Percentiles rank a stretch among this genome's conserved stretches.
Evolutionary conservation across 768 basidiomycete genomes (phyloP).

Genomic region (Nevesoporus exiguus): DNA sequence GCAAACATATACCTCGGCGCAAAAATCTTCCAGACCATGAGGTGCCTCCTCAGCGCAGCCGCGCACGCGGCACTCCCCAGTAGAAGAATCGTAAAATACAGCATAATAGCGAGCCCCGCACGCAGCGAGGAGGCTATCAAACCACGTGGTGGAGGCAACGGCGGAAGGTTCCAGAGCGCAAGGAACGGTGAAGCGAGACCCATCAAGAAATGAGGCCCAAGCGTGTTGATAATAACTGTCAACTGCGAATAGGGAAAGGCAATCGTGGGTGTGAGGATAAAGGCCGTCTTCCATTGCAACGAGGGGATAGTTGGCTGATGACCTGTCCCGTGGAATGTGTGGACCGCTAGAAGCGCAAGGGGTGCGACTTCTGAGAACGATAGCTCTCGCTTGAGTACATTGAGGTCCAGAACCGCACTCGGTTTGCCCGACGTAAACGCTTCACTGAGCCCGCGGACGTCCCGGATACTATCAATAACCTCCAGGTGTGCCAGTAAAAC

Average conservation of each 20-base stretch:
- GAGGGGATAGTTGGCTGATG: constrained; percentile 88
- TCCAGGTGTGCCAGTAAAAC: constrained; percentile 78
- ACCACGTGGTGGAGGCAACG: constrained; percentile 35
- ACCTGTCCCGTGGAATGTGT: constrained; percentile 84
- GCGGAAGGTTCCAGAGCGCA: constrained; percentile 81
- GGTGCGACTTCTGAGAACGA: constrained; percentile 68
- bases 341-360: constrained; percentile 70
- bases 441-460: constrained; percentile 52
- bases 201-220: constrained; percentile 67
- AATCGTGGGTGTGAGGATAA: constrained; percentile 69
- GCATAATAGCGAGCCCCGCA: constrained; percentile 61
- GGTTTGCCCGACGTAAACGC: constrained; percentile 50
- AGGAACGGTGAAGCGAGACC: constrained; percentile 69
- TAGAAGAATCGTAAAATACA: constrained; percentile 64
- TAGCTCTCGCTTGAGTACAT: constrained; percentile 34
- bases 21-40: constrained; percentile 99
- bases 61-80: constrained; percentile 70
- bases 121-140: constrained; percentile 41
- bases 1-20: constrained; percentile 91
- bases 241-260: constrained; percentile 71
- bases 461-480: constrained; percentile 75
- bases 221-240: constrained; percentile 72
- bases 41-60: constrained; percentile 73
- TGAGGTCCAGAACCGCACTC: constrained; percentile 38
- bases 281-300: constrained; percentile 95